Conservation (phyloP, 2,329 filamentous ascomycete species). For the Penicillium sp. region DNA sequence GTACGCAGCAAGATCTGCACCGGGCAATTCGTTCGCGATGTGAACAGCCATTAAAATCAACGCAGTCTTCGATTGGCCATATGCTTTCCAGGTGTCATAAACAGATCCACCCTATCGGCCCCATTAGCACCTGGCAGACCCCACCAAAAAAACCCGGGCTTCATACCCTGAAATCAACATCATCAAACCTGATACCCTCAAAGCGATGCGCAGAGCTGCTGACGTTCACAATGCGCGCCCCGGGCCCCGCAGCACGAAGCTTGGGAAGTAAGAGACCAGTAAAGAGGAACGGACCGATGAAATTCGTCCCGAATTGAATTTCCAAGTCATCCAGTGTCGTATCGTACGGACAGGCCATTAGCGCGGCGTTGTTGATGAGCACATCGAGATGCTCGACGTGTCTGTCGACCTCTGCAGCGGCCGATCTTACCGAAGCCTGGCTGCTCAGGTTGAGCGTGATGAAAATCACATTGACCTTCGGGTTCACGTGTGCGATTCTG, state of each 20-base stretch:
- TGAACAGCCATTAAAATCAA: neutral
- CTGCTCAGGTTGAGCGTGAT: neutral
- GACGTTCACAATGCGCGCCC: neutral
- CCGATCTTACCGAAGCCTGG: neutral
- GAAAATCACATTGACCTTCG: neutral
- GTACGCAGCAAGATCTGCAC: neutral
- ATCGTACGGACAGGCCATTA: neutral
- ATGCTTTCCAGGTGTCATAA: slow-evolving; percentile 1
- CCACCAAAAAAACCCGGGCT: neutral
- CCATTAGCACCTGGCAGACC: neutral
- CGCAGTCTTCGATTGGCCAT: neutral
- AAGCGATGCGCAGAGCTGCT: slow-evolving; percentile 1
- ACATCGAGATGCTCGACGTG: neutral
- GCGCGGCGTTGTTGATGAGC: neutral
- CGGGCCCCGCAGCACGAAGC: neutral
- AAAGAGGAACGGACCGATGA: neutral
- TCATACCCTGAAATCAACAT: neutral
- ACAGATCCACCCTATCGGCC: neutral
- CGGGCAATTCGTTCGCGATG: neutral
- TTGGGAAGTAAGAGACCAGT: neutral
- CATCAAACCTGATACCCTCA: neutral
- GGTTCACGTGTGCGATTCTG: neutral
- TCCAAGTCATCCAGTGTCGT: neutral
- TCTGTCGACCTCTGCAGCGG: neutral
- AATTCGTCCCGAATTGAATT: neutral